Percentiles rank a stretch among this genome's conserved stretches.
phyloP scores from a whole-genome alignment of 2,329 filamentous ascomycete genomes.

The Diaporthe ampelina region DNA sequence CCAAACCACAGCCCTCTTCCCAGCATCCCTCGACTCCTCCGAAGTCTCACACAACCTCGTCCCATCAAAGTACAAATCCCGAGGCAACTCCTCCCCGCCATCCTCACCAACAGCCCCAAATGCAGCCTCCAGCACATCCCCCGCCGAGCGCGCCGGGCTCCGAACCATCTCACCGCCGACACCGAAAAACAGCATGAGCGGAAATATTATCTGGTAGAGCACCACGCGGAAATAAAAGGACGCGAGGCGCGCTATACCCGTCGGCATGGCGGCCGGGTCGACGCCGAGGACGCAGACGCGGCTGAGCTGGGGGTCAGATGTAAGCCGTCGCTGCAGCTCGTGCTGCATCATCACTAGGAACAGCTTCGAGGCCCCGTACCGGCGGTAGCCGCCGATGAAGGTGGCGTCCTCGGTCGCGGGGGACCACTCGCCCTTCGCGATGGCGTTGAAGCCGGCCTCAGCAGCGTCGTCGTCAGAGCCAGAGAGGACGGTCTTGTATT shows the following conservation, averaged over 20 bases:
- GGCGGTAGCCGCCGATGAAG: not conserved
- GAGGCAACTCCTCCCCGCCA: not conserved
- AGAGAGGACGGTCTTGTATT: not conserved
- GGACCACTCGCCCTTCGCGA: not conserved
- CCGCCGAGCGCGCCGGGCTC: not conserved
- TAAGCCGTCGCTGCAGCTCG: not conserved
- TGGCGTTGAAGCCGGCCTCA: not conserved
- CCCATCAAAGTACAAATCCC: not conserved
- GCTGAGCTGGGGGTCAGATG: not conserved
- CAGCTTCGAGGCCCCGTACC: not conserved
- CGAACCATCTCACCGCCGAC: not conserved
- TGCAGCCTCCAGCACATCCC: not conserved
- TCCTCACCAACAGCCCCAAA: not conserved
- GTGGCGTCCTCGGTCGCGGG: not conserved
- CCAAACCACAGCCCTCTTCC: not conserved
- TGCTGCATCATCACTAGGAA: slow-evolving; percentile 1
- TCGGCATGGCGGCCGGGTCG: not conserved
- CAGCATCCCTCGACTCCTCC: not conserved
- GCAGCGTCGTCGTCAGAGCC: too few species aligned
- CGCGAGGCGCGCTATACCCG: not conserved
- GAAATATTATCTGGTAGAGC: not conserved
- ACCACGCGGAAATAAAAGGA: not conserved
- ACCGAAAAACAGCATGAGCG: not conserved
- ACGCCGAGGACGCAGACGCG: not conserved
- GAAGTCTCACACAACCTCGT: not conserved